These are phyloP conservation scores for Leishmania aethiopica DNA, from an alignment of 208 protist species.

Conservation along the genomic window DNA sequence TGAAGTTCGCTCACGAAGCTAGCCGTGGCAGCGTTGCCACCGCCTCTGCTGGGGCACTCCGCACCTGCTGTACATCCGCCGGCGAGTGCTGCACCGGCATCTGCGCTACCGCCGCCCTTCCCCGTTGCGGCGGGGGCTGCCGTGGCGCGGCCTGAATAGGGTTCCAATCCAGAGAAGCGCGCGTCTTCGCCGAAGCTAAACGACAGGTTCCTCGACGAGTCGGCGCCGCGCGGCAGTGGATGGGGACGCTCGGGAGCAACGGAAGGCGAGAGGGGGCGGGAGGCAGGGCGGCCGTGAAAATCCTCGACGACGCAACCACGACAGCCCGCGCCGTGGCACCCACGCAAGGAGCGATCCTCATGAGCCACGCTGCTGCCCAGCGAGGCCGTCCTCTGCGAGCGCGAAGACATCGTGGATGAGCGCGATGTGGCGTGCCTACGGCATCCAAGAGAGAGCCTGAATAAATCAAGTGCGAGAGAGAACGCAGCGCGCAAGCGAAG, in stretches of 20 bases:
- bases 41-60: neutral
- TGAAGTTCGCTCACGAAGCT: neutral
- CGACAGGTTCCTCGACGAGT: neutral
- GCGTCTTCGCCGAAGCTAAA: neutral
- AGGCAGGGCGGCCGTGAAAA: slow-evolving; percentile 6
- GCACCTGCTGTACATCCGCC: neutral
- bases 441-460: neutral
- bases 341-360: neutral
- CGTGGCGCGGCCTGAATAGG: neutral
- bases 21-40: neutral
- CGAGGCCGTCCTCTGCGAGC: neutral
- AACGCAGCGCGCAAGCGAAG: neutral
- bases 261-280: slow-evolving; percentile 5
- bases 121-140: neutral
- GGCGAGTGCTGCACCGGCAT: neutral
- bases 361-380: neutral
- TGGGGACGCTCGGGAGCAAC: slow-evolving; percentile 2
- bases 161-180: neutral
- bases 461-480: neutral
- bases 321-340: neutral
- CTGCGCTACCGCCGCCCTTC: neutral
- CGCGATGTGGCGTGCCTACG: neutral
- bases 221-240: neutral
- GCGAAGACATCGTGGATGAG: neutral
- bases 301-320: slow-evolving; percentile 15